Conservation (phyloP, 768 basidiomycete species). For the Termitomyces sp. region DNA sequence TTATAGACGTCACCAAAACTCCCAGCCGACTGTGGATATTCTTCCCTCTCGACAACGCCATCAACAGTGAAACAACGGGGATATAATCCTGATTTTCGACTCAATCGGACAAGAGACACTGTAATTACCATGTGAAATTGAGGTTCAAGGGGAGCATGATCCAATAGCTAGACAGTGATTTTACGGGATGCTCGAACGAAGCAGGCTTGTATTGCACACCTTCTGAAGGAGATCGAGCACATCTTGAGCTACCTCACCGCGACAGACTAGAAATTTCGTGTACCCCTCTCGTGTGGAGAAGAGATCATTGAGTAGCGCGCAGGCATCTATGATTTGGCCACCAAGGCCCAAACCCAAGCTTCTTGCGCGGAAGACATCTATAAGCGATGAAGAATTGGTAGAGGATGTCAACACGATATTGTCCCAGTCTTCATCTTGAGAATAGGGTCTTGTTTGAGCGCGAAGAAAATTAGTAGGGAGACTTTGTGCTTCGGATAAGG, state of each 20-base stretch:
- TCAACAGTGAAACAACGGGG: conserved; percentile 19
- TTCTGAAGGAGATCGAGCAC: not conserved
- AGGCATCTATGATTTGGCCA: not conserved
- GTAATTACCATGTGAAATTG: conserved; percentile 8
- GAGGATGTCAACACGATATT: not conserved
- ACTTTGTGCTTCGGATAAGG: not conserved
- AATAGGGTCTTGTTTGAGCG: not conserved
- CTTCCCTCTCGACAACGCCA: not conserved
- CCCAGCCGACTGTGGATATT: conserved; percentile 15
- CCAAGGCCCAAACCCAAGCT: not conserved
- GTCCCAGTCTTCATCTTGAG: not conserved
- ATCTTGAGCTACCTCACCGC: not conserved
- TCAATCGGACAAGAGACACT: conserved; percentile 17
- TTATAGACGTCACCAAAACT: conserved; percentile 24
- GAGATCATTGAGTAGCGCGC: not conserved
- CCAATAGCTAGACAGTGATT: conserved; percentile 8
- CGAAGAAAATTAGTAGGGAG: not conserved
- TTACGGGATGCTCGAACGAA: not conserved
- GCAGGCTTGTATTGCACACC: not conserved
- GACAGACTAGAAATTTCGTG: not conserved
- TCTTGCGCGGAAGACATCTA: not conserved
- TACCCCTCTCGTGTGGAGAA: not conserved
- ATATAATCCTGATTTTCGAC: conserved; percentile 17
- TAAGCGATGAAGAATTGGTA: not conserved
- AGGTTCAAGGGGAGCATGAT: conserved; percentile 9